These are phyloP conservation scores for Nasturtium officinale DNA, from an alignment of 345 rosid species.

Conservation along the genomic window DNA sequence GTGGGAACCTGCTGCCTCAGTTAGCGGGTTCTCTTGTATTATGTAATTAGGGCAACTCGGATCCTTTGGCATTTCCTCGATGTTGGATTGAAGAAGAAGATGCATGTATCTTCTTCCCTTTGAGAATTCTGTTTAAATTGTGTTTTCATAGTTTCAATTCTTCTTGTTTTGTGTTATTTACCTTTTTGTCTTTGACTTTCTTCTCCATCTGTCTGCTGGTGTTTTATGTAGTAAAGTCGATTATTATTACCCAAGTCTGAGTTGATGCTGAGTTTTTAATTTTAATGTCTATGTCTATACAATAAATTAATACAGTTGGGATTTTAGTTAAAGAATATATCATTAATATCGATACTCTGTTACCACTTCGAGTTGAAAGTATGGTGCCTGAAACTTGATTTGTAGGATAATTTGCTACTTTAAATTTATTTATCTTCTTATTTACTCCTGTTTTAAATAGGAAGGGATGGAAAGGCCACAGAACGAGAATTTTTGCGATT, in stretches of 20 bases:
- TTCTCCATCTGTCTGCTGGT: constrained; percentile 13
- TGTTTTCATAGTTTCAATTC: constrained; percentile 31
- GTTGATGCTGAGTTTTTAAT: not conserved
- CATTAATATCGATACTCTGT: not conserved
- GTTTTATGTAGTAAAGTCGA: not conserved
- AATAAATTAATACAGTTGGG: not conserved
- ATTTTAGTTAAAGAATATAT: too few relatives aligned
- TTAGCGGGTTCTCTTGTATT: constrained; percentile 19
- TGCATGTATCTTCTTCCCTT: constrained; percentile 19
- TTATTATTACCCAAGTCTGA: constrained; percentile 5
- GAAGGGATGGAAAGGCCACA: not conserved
- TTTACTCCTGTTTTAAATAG: not conserved
- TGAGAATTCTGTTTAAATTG: constrained; percentile 14
- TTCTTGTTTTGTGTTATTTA: constrained; percentile 18
- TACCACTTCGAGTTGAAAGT: not conserved
- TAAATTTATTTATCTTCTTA: not conserved
- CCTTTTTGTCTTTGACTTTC: constrained; percentile 17
- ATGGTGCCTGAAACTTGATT: not conserved
- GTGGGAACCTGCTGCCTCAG: not conserved
- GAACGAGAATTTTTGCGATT: not conserved
- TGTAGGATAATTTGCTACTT: not conserved
- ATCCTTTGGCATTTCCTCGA: constrained; percentile 42
- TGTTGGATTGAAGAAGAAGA: constrained; percentile 28
- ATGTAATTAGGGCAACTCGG: constrained; percentile 37
- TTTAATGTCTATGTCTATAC: not conserved